These are phyloP conservation scores for Hortaea werneckii DNA, from an alignment of 2,329 filamentous ascomycete genomes.

Conservation along the genomic window DNA sequence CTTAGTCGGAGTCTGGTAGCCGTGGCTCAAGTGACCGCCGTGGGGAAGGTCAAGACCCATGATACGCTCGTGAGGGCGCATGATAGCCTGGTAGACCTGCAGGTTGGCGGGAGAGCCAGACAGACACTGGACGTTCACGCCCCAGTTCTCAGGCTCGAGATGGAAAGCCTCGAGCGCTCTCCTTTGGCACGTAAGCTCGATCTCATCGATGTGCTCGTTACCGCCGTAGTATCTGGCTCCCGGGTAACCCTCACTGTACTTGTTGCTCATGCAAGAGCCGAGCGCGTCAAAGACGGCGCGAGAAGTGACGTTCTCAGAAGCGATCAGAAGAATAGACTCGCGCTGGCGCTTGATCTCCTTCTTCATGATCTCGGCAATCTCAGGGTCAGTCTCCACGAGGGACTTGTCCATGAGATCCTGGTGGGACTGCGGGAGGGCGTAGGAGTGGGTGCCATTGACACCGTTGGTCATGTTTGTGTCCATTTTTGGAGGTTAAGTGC, in stretches of 20 bases:
- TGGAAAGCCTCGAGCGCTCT: constrained; percentile 88
- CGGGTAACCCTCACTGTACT: constrained; percentile 98
- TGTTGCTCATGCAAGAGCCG: constrained; percentile 85
- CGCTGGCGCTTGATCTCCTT: constrained; percentile 92
- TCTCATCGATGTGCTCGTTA: constrained; percentile 96
- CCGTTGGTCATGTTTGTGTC: constrained; percentile 6
- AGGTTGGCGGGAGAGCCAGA: constrained; percentile 69
- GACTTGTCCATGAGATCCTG: constrained; percentile 86
- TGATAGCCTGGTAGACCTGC: constrained; percentile 83
- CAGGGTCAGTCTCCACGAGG: constrained; percentile 80
- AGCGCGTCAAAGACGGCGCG: constrained; percentile 96
- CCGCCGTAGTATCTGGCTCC: constrained; percentile 98
- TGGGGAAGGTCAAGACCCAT: constrained; percentile 97
- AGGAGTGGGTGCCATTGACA: constrained; percentile 31
- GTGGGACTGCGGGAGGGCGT: constrained; percentile 57
- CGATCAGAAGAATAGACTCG: constrained; percentile 97
- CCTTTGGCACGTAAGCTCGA: constrained; percentile 89
- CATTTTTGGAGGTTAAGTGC: neutral
- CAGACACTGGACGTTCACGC: constrained; percentile 94
- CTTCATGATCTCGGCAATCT: constrained; percentile 96
- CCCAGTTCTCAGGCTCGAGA: constrained; percentile 81
- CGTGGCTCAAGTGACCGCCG: constrained; percentile 90
- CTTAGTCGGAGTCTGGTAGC: constrained; percentile 81
- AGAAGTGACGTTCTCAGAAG: constrained; percentile 98
- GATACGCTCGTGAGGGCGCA: constrained; percentile 84